Conservation (phyloP, 106 monocot genomes). For the Dioscorea dumetorum region DNA sequence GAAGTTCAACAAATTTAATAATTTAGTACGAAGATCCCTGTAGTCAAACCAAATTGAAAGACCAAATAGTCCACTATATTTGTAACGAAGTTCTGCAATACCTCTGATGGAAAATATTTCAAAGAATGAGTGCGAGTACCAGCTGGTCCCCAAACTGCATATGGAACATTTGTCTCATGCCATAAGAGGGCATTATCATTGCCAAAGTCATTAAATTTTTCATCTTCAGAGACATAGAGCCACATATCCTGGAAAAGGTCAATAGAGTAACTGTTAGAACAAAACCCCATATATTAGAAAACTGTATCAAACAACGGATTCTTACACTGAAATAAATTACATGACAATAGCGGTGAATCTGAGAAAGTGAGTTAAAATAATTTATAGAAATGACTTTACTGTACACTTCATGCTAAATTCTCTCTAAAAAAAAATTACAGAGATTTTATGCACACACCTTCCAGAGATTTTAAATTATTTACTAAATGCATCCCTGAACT, state of each 20-base stretch:
- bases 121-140: conserved; percentile 52
- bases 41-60: conserved; percentile 1
- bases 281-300: no score
- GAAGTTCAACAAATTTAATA: background rate
- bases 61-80: no score
- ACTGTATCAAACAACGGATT: no score
- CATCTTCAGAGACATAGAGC: conserved; percentile 83
- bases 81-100: conserved; percentile 6
- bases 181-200: conserved; percentile 85
- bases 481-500: no score
- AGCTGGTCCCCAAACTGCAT: conserved; percentile 76
- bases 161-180: conserved; percentile 94
- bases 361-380: no score
- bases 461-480: no score
- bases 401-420: no score
- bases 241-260: conserved; percentile 81
- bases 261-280: background rate
- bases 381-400: no score
- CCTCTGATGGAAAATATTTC: conserved; percentile 86
- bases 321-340: no score
- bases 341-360: no score
- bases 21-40: background rate
- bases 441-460: no score
- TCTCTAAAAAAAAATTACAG: no score
- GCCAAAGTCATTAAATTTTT: conserved; percentile 78